Conservation (phyloP, 257 asterid species). For the Scutellaria galericulata region DNA sequence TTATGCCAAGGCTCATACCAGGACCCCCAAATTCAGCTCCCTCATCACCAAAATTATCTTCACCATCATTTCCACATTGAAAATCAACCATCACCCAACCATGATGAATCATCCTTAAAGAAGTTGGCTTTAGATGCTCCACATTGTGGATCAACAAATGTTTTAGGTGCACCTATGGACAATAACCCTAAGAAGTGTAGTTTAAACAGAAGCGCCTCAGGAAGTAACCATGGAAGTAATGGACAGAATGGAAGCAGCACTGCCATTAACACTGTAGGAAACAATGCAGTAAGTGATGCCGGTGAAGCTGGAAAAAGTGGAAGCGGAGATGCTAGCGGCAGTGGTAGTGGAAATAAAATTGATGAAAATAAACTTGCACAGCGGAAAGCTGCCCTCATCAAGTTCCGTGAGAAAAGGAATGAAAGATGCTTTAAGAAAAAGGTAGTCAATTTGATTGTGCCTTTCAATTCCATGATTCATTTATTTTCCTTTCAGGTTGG, state of each 20-base stretch:
- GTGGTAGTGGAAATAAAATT: slow-evolving; percentile 55
- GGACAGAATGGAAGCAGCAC: slow-evolving; percentile 59
- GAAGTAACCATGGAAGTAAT: slow-evolving; percentile 74
- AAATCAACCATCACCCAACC: slow-evolving; percentile 41
- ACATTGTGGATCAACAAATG: slow-evolving; percentile 54
- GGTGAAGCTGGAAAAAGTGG: slow-evolving; percentile 65
- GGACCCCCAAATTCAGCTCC: slow-evolving; percentile 46
- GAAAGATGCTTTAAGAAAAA: slow-evolving; percentile 71
- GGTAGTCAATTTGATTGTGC: slow-evolving; percentile 46
- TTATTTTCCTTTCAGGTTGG: slow-evolving; percentile 20
- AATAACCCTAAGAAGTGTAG: slow-evolving; percentile 49
- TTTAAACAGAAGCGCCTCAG: slow-evolving; percentile 68
- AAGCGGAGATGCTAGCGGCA: slow-evolving; percentile 58
- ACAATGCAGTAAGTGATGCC: slow-evolving; percentile 59
- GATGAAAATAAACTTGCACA: slow-evolving; percentile 59
- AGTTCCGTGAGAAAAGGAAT: slow-evolving; percentile 74
- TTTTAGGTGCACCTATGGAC: slow-evolving; percentile 47
- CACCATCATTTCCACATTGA: slow-evolving; percentile 50
- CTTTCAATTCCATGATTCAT: slow-evolving; percentile 18
- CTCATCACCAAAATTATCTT: slow-evolving; percentile 45
- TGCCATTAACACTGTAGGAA: slow-evolving; percentile 47
- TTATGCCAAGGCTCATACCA: slow-evolving; percentile 41
- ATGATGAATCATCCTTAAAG: slow-evolving; percentile 50
- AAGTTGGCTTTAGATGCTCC: slow-evolving; percentile 55
- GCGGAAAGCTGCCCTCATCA: slow-evolving; percentile 72